Conservation (phyloP, 2,329 filamentous ascomycete species). For the Nothophoma quercina region DNA sequence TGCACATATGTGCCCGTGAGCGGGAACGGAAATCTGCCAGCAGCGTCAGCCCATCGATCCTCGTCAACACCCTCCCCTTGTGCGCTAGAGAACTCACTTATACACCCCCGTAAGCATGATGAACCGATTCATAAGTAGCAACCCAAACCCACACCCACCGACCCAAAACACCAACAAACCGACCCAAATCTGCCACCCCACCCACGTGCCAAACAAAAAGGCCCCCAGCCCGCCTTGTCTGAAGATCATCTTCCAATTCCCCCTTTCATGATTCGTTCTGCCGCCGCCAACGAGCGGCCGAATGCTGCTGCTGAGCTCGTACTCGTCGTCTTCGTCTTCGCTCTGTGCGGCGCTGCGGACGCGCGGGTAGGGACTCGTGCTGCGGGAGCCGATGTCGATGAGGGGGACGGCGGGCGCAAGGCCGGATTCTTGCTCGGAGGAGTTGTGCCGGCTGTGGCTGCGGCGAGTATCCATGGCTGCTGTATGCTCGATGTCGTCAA, state of each 20-base stretch:
- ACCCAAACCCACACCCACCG: constrained; percentile 56
- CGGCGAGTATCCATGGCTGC: constrained; percentile 39
- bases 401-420: constrained; percentile 53
- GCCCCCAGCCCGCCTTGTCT: constrained; percentile 56
- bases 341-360: constrained; percentile 52
- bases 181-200: constrained; percentile 59
- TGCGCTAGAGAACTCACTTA: constrained; percentile 37
- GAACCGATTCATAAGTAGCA: constrained; percentile 61
- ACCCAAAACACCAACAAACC: constrained; percentile 58
- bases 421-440: constrained; percentile 42
- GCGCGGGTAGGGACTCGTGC: constrained; percentile 55
- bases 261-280: constrained; percentile 18
- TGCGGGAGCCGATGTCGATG: constrained; percentile 53
- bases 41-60: constrained; percentile 20
- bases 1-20: constrained; percentile 60
- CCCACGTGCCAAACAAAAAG: constrained; percentile 57
- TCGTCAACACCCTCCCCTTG: neutral
- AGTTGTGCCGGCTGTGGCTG: constrained; percentile 41
- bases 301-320: constrained; percentile 46
- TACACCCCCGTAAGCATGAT: constrained; percentile 59
- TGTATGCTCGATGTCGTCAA: constrained; percentile 46
- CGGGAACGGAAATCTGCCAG: constrained; percentile 60
- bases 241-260: constrained; percentile 43
- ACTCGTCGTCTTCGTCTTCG: constrained; percentile 58
- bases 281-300: constrained; percentile 47